These are phyloP conservation scores for Lyophyllum semitale DNA, from an alignment of 768 basidiomycete genomes.

Conservation along the genomic window DNA sequence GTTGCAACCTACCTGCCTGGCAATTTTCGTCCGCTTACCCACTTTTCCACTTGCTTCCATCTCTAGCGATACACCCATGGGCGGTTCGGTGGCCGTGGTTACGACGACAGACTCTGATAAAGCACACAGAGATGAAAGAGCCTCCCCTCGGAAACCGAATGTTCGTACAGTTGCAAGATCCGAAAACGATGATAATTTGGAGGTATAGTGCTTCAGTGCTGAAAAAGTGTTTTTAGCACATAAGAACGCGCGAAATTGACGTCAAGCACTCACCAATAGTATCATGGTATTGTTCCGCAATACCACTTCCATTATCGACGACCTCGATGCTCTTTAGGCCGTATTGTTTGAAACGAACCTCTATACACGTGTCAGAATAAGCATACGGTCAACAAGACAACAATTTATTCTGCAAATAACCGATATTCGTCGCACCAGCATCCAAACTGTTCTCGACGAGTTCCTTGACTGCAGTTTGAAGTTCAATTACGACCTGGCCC, in stretches of 20 bases:
- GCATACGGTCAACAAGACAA: not conserved
- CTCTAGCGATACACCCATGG: slow-evolving; percentile 79
- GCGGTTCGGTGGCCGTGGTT: slow-evolving; percentile 74
- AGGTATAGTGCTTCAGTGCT: slow-evolving; percentile 94
- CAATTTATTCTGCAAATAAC: slow-evolving; percentile 39
- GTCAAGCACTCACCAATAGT: slow-evolving; percentile 61
- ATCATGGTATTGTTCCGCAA: slow-evolving; percentile 74
- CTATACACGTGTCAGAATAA: slow-evolving; percentile 38
- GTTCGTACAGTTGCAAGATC: slow-evolving; percentile 75
- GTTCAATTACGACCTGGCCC: slow-evolving; percentile 92
- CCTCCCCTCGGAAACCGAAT: slow-evolving; percentile 97
- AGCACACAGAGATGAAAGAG: slow-evolving; percentile 90
- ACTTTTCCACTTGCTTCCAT: slow-evolving; percentile 69
- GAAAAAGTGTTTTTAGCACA: not conserved
- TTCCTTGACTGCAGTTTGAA: slow-evolving; percentile 94
- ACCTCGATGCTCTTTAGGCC: slow-evolving; percentile 86
- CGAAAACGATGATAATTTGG: slow-evolving; percentile 78
- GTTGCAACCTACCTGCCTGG: slow-evolving; percentile 62
- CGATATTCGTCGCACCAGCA: slow-evolving; percentile 85
- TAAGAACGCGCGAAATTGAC: not conserved
- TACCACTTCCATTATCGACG: slow-evolving; percentile 90
- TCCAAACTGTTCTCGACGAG: slow-evolving; percentile 96
- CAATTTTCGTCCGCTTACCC: slow-evolving; percentile 59
- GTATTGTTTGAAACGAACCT: slow-evolving; percentile 87
- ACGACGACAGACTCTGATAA: slow-evolving; percentile 70